Evolutionary conservation across 2,329 filamentous ascomycete genomes (phyloP).

Genomic region (Dactylellina parvicollis): DNA sequence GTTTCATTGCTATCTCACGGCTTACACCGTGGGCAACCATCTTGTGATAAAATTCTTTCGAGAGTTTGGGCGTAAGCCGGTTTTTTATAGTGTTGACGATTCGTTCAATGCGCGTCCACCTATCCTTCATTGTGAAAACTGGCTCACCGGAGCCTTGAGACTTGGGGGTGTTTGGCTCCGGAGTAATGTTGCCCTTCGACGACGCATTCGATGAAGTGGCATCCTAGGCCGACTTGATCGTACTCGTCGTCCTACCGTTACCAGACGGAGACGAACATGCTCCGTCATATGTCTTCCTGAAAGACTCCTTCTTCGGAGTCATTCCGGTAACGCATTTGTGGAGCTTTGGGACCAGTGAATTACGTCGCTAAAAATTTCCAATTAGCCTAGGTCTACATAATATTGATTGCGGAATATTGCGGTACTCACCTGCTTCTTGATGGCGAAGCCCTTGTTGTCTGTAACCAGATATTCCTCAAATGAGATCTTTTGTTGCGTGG

Average conservation of each 20-base stretch:
- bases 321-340: conserved; percentile 30
- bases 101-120: neutral
- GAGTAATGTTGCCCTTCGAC: neutral
- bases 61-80: neutral
- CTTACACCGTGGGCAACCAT: conserved; percentile 1
- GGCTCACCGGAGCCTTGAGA: neutral
- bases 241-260: neutral
- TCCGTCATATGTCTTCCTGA: neutral
- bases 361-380: conserved; percentile 14
- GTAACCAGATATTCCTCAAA: conserved; percentile 29
- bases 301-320: conserved; percentile 5
- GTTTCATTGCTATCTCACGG: neutral
- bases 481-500: conserved; percentile 3
- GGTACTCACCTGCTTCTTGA: conserved; percentile 19
- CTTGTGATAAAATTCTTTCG: conserved; percentile 9
- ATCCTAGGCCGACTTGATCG: conserved; percentile 19
- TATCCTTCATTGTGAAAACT: neutral
- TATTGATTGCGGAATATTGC: neutral
- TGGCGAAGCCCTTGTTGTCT: conserved; percentile 9
- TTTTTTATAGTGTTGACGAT: neutral
- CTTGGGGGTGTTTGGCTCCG: neutral
- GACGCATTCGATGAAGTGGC: neutral
- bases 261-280: neutral
- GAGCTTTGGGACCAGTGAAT: conserved; percentile 35
- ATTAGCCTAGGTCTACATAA: neutral